Percentiles rank a stretch among this genome's conserved stretches.
phyloP scores from a whole-genome alignment of 257 asterid genomes.

The Ilex aquifolium region DNA sequence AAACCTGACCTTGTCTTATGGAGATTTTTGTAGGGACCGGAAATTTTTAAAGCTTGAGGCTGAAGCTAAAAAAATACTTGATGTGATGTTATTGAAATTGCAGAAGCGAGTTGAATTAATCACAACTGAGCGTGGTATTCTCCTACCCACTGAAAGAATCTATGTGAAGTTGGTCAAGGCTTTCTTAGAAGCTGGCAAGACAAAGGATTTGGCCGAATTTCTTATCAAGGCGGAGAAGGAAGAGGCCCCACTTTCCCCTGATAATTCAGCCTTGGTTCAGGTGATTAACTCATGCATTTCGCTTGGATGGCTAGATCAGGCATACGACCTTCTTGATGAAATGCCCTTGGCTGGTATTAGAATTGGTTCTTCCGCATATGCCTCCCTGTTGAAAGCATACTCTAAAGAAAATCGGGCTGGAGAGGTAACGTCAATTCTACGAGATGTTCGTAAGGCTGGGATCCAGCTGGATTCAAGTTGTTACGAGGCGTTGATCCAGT shows the following conservation, averaged over 20 bases:
- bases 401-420: slow-evolving; percentile 46
- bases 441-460: slow-evolving; percentile 87
- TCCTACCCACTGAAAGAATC: slow-evolving; percentile 73
- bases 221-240: slow-evolving; percentile 60
- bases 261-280: slow-evolving; percentile 51
- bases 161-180: slow-evolving; percentile 71
- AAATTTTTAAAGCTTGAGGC: slow-evolving; percentile 50
- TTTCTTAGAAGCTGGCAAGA: slow-evolving; percentile 62
- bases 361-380: slow-evolving; percentile 61
- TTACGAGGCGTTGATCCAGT: slow-evolving; percentile 52
- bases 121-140: slow-evolving; percentile 74
- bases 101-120: slow-evolving; percentile 64
- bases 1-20: slow-evolving; percentile 30
- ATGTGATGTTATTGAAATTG: slow-evolving; percentile 43
- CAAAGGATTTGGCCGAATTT: slow-evolving; percentile 69
- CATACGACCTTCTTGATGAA: slow-evolving; percentile 90
- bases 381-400: slow-evolving; percentile 74
- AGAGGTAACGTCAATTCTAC: slow-evolving; percentile 55
- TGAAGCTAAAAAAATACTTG: slow-evolving; percentile 57
- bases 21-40: slow-evolving; percentile 54
- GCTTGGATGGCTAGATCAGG: slow-evolving; percentile 75
- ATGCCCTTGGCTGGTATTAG: slow-evolving; percentile 81
- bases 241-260: slow-evolving; percentile 63
- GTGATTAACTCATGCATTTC: slow-evolving; percentile 78
- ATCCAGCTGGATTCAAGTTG: slow-evolving; percentile 75